Conservation (phyloP, 2,329 filamentous ascomycete genomes). For the Colletotrichum gloeosporioides region DNA sequence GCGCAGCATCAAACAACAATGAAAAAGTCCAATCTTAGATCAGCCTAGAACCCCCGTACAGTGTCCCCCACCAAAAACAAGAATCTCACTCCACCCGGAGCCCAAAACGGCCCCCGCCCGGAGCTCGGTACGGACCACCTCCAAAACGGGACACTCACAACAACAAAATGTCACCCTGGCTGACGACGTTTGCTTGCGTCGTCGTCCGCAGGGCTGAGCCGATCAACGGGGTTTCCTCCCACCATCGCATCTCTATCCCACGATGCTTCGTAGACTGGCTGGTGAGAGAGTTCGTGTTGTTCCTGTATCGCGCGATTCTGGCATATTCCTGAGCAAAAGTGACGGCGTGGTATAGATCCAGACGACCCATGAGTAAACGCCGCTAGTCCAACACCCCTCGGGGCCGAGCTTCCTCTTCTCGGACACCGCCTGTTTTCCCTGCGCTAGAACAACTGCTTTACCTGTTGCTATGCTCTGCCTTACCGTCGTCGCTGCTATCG, state of each 20-base stretch:
- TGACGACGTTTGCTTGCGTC: slow-evolving; percentile 14
- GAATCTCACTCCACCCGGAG: neutral
- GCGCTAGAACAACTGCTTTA: neutral
- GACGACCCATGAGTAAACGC: neutral
- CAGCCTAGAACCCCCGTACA: neutral
- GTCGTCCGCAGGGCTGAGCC: slow-evolving; percentile 12
- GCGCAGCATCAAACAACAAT: neutral
- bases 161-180: neutral
- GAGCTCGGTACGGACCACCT: slow-evolving; percentile 2
- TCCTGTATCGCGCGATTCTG: neutral
- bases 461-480: neutral
- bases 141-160: neutral
- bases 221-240: neutral
- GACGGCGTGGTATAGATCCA: neutral
- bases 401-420: neutral
- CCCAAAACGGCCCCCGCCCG: neutral
- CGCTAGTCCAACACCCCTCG: neutral
- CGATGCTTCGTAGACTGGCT: neutral
- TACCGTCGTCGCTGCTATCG: neutral
- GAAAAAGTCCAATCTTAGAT: neutral
- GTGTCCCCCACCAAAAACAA: neutral
- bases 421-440: neutral
- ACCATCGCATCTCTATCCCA: neutral
- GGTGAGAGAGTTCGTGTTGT: neutral
- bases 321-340: neutral